Percentiles rank a stretch among this genome's conserved stretches.
Evolutionary conservation across 140 eudicot species (phyloP).

Genomic region (Bidens hawaiensis): DNA sequence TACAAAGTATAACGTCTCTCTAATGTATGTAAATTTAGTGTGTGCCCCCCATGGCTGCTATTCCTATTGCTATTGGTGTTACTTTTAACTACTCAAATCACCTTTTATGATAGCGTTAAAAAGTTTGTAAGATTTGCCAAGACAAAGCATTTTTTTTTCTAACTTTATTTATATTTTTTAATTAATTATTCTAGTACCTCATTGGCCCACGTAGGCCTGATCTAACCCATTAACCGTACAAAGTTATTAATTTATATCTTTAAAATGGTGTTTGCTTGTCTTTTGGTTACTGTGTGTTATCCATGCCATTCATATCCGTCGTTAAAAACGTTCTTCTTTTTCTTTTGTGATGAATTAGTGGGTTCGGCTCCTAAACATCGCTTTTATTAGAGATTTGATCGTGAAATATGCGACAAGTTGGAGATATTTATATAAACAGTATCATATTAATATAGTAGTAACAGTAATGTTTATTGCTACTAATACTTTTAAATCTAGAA

Average conservation of each 20-base stretch:
- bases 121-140: slow-evolving; percentile 31
- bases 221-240: slow-evolving; percentile 10
- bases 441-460: too few relatives aligned
- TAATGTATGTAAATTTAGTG: slow-evolving; percentile 11
- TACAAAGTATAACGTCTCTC: not conserved
- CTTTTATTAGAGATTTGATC: too few relatives aligned
- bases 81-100: slow-evolving; percentile 27
- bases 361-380: not conserved
- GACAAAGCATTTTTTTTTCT: slow-evolving; percentile 1
- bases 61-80: slow-evolving; percentile 22
- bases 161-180: not conserved
- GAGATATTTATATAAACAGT: too few relatives aligned
- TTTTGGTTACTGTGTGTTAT: slow-evolving; percentile 12
- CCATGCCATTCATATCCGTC: slow-evolving; percentile 4
- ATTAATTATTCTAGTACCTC: slow-evolving; percentile 4
- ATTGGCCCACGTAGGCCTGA: slow-evolving; percentile 12
- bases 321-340: not conserved
- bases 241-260: slow-evolving; percentile 11
- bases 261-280: not conserved
- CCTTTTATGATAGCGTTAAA: slow-evolving; percentile 25
- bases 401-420: too few relatives aligned
- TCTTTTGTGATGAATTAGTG: not conserved
- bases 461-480: too few relatives aligned
- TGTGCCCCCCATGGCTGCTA: slow-evolving; percentile 25
- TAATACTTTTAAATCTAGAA: too few relatives aligned